Evolutionary conservation across 768 basidiomycete genomes (phyloP).

Genomic region (Antrodiella citrinella): DNA sequence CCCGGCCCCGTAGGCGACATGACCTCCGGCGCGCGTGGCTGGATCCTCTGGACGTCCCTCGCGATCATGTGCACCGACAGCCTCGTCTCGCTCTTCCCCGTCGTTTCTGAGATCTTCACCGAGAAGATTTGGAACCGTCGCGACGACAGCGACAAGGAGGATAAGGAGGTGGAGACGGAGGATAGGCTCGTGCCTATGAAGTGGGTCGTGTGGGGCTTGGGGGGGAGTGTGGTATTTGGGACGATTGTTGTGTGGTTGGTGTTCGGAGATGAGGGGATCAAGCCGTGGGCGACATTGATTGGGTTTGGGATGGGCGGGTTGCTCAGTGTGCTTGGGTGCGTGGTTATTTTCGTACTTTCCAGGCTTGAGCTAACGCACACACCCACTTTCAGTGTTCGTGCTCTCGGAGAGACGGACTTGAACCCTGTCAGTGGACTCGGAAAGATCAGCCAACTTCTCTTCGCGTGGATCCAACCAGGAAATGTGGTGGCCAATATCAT

Average conservation of each 20-base stretch:
- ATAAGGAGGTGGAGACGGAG: constrained; percentile 66
- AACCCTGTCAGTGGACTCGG: constrained; percentile 91
- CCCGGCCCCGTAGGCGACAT: constrained; percentile 88
- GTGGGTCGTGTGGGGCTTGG: constrained; percentile 73
- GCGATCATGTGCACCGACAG: constrained; percentile 96
- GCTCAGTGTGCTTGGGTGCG: constrained; percentile 82
- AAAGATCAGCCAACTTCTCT: constrained; percentile 90
- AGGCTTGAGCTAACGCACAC: background rate
- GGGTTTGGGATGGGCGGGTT: constrained; percentile 79
- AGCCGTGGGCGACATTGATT: constrained; percentile 88
- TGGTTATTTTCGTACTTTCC: constrained; percentile 1
- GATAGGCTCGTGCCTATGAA: constrained; percentile 72
- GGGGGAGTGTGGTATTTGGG: constrained; percentile 53
- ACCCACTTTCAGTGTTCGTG: constrained; percentile 59
- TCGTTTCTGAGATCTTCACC: constrained; percentile 45
- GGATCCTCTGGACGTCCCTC: constrained; percentile 94
- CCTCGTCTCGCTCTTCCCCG: constrained; percentile 76
- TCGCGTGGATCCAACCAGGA: constrained; percentile 90
- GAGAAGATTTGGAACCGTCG: constrained; percentile 20
- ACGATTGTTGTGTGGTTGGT: constrained; percentile 80
- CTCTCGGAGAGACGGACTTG: constrained; percentile 92
- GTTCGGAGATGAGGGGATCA: constrained; percentile 87
- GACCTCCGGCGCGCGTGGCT: constrained; percentile 82
- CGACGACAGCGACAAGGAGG: constrained; percentile 27
- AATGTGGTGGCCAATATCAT: constrained; percentile 98